A percentile compares a stretch with the other conserved stretches of the same genome.
These are phyloP conservation scores for Saturnispora hagleri DNA, from an alignment of 805 yeast species.

Conservation along the genomic window DNA sequence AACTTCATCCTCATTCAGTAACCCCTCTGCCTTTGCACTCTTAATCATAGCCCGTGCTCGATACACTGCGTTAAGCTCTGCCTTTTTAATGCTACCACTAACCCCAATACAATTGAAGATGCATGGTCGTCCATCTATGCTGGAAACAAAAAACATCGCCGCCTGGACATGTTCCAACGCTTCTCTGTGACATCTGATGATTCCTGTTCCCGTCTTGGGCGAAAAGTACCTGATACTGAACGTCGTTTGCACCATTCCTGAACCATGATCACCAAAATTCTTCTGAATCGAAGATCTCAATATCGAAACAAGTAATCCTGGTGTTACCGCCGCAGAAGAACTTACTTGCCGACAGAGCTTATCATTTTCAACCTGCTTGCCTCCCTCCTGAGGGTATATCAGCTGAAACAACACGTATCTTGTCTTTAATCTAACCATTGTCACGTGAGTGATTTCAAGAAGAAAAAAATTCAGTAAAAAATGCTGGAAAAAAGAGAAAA, in stretches of 20 bases:
- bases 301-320: constrained; percentile 41
- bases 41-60: constrained; percentile 32
- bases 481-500: background rate
- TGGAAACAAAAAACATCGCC: constrained; percentile 49
- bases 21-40: constrained; percentile 10
- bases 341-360: constrained; percentile 29
- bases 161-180: constrained; percentile 54
- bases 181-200: constrained; percentile 64
- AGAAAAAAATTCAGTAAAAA: background rate
- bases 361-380: background rate
- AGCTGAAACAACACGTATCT: constrained; percentile 79
- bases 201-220: constrained; percentile 73
- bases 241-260: constrained; percentile 38
- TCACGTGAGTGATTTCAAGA: background rate
- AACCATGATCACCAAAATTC: constrained; percentile 73
- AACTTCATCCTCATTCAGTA: constrained; percentile 3
- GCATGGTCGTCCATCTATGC: constrained; percentile 39
- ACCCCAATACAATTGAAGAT: constrained; percentile 57
- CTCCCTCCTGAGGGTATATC: constrained; percentile 45
- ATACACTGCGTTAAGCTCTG: constrained; percentile 61
- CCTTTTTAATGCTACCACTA: constrained; percentile 81
- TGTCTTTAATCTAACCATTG: constrained; percentile 83
- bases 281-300: constrained; percentile 48
- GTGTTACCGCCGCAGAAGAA: constrained; percentile 39
- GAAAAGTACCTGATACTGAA: constrained; percentile 63